phyloP scores from a whole-genome alignment of 257 asterid genomes.

The Capsicum rhomboideum region DNA sequence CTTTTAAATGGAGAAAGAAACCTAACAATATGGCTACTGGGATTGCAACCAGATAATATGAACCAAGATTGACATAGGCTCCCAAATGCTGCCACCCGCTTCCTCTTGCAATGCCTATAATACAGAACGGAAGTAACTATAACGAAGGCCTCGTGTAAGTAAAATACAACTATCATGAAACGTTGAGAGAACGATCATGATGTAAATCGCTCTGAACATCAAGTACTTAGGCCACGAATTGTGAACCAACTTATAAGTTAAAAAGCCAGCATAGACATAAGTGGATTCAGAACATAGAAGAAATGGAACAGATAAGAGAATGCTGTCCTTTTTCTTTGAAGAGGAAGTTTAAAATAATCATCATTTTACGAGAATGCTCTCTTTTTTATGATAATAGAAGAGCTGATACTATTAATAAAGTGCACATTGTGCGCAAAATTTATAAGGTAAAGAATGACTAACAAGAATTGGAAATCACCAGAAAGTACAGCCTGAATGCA shows the following conservation, averaged over 20 bases:
- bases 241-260: not conserved
- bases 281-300: not conserved
- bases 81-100: slow-evolving; percentile 66
- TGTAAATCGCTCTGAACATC: not conserved
- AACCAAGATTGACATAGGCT: slow-evolving; percentile 54
- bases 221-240: not conserved
- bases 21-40: slow-evolving; percentile 40
- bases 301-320: not conserved
- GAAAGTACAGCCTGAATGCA: slow-evolving; percentile 11
- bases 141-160: not conserved
- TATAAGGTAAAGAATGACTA: not conserved
- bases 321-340: not conserved
- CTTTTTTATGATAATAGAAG: not conserved
- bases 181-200: not conserved
- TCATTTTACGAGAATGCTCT: not conserved
- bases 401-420: not conserved
- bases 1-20: slow-evolving; percentile 27
- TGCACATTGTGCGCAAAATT: not conserved
- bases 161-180: not conserved
- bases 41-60: slow-evolving; percentile 44
- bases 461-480: not conserved
- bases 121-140: not conserved
- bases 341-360: too few species aligned
- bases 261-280: not conserved
- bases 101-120: slow-evolving; percentile 56